Evolutionary conservation across 2,329 filamentous ascomycete species (phyloP).

Genomic region (Byssothecium circinans): DNA sequence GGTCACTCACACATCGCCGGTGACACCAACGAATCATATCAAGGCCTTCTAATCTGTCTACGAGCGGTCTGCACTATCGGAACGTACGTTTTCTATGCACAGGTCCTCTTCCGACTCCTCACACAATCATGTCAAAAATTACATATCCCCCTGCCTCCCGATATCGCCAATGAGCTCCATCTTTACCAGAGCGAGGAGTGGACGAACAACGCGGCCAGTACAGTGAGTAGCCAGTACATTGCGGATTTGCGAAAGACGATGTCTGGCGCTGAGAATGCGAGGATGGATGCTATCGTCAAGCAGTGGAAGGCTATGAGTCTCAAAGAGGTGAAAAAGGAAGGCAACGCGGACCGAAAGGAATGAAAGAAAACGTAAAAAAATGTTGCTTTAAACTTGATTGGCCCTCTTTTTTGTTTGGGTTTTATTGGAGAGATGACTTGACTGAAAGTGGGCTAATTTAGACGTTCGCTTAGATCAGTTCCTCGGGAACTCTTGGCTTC

Average conservation of each 20-base stretch:
- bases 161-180: constrained; percentile 22
- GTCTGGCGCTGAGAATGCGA: constrained; percentile 16
- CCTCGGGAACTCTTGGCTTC: too few relatives aligned
- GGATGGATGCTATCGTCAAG: constrained; percentile 34
- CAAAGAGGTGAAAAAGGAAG: too few relatives aligned
- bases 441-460: too few relatives aligned
- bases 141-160: constrained; percentile 22
- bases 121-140: constrained; percentile 29
- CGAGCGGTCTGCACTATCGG: constrained; percentile 25
- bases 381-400: too few relatives aligned
- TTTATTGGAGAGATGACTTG: too few relatives aligned
- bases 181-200: constrained; percentile 33
- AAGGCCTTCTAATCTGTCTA: constrained; percentile 31
- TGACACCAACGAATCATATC: constrained; percentile 23
- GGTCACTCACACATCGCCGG: constrained; percentile 2
- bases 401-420: too few relatives aligned
- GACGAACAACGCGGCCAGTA: constrained; percentile 28
- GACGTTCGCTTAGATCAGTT: too few relatives aligned
- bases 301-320: constrained; percentile 24
- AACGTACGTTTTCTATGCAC: constrained; percentile 31
- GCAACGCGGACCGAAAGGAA: too few relatives aligned
- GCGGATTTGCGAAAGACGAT: constrained; percentile 24
- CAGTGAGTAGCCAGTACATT: constrained; percentile 36
- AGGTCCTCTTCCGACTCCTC: constrained; percentile 31
- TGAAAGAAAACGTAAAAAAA: too few relatives aligned